phyloP scores from a whole-genome alignment of 257 asterid genomes.

The Vinca minor region DNA sequence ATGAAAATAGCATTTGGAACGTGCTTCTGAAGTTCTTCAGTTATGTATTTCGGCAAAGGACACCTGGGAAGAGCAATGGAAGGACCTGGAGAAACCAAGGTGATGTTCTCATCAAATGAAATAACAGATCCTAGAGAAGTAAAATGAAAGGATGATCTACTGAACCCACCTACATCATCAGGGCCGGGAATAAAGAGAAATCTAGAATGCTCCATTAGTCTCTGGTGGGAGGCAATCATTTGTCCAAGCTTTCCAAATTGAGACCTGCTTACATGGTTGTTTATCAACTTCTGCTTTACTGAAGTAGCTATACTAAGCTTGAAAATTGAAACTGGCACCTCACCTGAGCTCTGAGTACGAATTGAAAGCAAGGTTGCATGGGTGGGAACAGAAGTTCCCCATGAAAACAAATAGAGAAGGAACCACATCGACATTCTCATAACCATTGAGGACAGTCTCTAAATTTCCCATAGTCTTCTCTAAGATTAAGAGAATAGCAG shows the following conservation, averaged over 20 bases:
- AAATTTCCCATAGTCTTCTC: constrained; percentile 85
- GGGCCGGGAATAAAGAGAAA: constrained; percentile 98
- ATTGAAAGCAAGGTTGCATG: constrained; percentile 80
- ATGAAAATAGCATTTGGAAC: constrained; percentile 67
- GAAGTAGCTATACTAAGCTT: constrained; percentile 17
- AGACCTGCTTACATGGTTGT: constrained; percentile 36
- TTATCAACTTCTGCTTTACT: constrained; percentile 13
- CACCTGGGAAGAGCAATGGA: constrained; percentile 80
- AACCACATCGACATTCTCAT: constrained; percentile 62
- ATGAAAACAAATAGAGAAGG: constrained; percentile 92
- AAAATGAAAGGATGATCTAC: constrained; percentile 12
- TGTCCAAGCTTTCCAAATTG: constrained; percentile 87
- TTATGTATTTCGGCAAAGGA: constrained; percentile 69
- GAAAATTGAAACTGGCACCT: constrained; percentile 17
- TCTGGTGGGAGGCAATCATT: constrained; percentile 68
- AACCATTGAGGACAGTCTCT: constrained; percentile 69
- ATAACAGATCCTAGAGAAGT: not conserved
- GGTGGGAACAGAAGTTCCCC: constrained; percentile 95
- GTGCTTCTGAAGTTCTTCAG: constrained; percentile 64
- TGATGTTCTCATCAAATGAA: not conserved
- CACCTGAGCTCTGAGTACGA: constrained; percentile 78
- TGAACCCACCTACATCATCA: constrained; percentile 71
- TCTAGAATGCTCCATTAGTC: constrained; percentile 57
- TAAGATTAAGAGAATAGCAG: constrained; percentile 40
- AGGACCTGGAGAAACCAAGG: constrained; percentile 53